These are phyloP conservation scores for Diplotaxis tenuifolia DNA, from an alignment of 345 rosid species.

Conservation along the genomic window DNA sequence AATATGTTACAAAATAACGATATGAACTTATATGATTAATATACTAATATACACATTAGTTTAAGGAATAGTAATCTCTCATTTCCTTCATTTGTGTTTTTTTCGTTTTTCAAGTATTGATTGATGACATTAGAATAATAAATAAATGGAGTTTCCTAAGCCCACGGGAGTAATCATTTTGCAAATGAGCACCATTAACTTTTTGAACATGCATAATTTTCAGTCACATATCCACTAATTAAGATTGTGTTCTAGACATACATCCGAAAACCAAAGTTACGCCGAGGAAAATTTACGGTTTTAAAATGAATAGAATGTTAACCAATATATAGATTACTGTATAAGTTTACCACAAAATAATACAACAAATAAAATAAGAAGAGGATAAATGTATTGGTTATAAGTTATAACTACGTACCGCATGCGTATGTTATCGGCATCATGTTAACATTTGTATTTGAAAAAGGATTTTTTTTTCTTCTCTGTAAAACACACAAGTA, in stretches of 20 bases:
- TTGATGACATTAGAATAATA: neutral
- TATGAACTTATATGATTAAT: neutral
- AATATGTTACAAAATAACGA: neutral
- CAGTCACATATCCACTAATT: neutral
- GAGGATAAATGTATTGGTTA: neutral
- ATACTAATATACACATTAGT: neutral
- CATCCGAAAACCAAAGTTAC: neutral
- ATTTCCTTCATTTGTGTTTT: neutral
- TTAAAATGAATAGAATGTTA: neutral
- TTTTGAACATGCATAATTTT: constrained; percentile 29
- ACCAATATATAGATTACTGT: neutral
- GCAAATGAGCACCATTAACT: constrained; percentile 36
- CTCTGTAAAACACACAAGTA: neutral
- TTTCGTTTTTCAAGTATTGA: neutral
- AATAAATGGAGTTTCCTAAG: neutral
- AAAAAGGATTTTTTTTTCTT: neutral
- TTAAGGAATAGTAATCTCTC: neutral
- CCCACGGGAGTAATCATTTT: constrained; percentile 37
- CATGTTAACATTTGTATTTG: neutral
- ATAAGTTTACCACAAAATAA: neutral
- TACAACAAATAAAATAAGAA: neutral
- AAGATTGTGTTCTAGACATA: neutral
- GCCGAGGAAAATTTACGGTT: neutral
- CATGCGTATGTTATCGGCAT: constrained; percentile 25
- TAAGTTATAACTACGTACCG: neutral